Percentiles rank a stretch among this genome's conserved stretches.
Evolutionary conservation across 2,329 filamentous ascomycete genomes (phyloP).

Genomic region (Cytospora mali): DNA sequence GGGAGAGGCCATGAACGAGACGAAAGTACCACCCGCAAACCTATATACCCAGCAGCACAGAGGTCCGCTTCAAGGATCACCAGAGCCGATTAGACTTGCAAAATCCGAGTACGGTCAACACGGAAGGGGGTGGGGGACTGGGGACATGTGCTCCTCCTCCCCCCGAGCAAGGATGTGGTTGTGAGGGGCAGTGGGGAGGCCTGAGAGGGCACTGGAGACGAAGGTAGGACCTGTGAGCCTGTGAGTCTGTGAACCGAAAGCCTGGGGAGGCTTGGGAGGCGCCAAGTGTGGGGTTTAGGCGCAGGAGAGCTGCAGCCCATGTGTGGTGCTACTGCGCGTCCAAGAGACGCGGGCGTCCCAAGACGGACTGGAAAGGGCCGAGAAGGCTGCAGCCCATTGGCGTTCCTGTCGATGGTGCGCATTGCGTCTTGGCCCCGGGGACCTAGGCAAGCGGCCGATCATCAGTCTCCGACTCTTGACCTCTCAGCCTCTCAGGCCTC

Average conservation of each 20-base stretch:
- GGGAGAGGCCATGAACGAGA: background rate
- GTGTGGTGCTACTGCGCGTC: slow-evolving; percentile 4
- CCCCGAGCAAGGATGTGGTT: slow-evolving; percentile 8
- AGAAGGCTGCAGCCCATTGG: slow-evolving; percentile 11
- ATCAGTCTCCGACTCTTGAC: slow-evolving; percentile 6
- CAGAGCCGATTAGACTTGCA: background rate
- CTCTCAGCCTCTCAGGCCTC: no score
- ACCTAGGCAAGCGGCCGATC: slow-evolving; percentile 16
- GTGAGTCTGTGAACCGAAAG: slow-evolving; percentile 9
- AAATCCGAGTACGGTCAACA: background rate
- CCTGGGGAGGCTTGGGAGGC: slow-evolving; percentile 1
- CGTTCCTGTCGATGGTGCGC: slow-evolving; percentile 19
- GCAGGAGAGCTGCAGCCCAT: slow-evolving; percentile 16
- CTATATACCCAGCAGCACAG: background rate
- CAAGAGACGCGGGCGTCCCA: slow-evolving; percentile 9
- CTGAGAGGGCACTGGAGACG: slow-evolving; percentile 4
- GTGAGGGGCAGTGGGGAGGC: slow-evolving; percentile 10
- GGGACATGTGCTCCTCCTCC: slow-evolving; percentile 15
- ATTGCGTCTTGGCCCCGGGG: slow-evolving; percentile 17
- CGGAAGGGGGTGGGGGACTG: background rate
- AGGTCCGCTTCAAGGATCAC: background rate
- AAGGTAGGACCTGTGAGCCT: background rate
- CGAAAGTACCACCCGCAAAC: slow-evolving; percentile 12
- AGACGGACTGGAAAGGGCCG: slow-evolving; percentile 4
- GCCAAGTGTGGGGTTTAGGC: slow-evolving; percentile 13